phyloP scores from a whole-genome alignment of 2,329 filamentous ascomycete species.

The Aspergillus luchuensis region DNA sequence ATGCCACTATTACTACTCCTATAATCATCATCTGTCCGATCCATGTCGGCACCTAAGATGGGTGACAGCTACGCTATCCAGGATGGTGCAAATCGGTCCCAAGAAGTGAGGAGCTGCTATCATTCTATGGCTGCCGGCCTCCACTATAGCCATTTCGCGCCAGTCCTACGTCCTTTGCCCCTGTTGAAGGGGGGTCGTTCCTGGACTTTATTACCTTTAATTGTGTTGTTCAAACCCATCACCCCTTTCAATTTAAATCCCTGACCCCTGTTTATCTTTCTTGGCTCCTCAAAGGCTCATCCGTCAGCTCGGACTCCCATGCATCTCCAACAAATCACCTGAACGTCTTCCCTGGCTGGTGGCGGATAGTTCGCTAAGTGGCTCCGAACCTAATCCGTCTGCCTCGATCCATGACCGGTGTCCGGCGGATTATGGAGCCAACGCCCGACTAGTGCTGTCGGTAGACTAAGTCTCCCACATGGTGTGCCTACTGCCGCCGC shows the following conservation, averaged over 20 bases:
- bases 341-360: constrained; percentile 21
- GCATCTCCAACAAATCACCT: constrained; percentile 12
- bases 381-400: constrained; percentile 21
- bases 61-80: constrained; percentile 6
- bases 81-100: constrained; percentile 2
- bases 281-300: not conserved
- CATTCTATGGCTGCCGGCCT: not conserved
- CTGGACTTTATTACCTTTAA: not conserved
- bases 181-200: not conserved
- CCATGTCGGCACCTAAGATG: constrained; percentile 2
- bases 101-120: constrained; percentile 2
- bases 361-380: constrained; percentile 34
- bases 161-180: not conserved
- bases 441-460: constrained; percentile 28
- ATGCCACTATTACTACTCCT: not conserved
- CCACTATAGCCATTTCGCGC: not conserved
- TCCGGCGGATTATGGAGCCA: constrained; percentile 32
- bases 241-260: not conserved
- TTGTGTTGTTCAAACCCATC: not conserved
- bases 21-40: not conserved
- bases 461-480: constrained; percentile 29
- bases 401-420: constrained; percentile 28
- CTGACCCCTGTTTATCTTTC: constrained; percentile 2
- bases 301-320: constrained; percentile 9
- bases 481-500: constrained; percentile 21